These are phyloP conservation scores for Poterioochromonas sp. DNA, from an alignment of 352 stramenopile species.

Conservation along the genomic window DNA sequence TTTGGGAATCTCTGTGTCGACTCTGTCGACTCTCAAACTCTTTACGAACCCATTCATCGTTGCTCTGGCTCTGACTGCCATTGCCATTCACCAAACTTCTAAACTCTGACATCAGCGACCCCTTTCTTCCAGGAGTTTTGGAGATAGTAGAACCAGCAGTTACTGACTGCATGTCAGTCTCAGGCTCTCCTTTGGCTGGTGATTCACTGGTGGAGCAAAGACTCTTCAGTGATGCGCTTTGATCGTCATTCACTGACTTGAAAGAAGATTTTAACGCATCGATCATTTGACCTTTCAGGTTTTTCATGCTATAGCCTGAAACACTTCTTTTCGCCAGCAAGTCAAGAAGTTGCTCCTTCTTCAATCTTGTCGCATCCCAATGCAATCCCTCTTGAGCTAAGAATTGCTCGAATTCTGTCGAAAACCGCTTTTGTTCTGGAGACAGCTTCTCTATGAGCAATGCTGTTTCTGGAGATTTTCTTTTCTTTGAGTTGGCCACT, in stretches of 20 bases:
- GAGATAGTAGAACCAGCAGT: neutral
- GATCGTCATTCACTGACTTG: neutral
- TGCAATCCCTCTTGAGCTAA: neutral
- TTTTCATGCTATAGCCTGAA: neutral
- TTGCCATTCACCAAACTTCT: neutral
- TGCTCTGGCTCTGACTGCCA: neutral
- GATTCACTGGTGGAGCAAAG: neutral
- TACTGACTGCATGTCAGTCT: neutral
- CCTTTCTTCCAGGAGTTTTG: neutral
- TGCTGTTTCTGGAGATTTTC: conserved; percentile 1
- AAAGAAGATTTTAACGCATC: neutral
- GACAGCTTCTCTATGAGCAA: neutral
- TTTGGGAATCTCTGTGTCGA: neutral
- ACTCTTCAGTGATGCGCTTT: neutral
- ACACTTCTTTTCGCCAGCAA: neutral
- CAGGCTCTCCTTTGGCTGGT: neutral
- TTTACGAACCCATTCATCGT: neutral
- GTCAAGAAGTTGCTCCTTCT: conserved; percentile 25
- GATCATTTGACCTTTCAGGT: conserved; percentile 7
- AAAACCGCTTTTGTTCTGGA: conserved; percentile 1
- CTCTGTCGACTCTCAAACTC: neutral
- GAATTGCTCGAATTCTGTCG: neutral
- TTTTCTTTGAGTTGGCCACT: conserved; percentile 1
- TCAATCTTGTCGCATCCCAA: neutral
- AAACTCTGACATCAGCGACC: neutral